phyloP scores from a whole-genome alignment of 352 stramenopile genomes.

The Phytopythium litorale region DNA sequence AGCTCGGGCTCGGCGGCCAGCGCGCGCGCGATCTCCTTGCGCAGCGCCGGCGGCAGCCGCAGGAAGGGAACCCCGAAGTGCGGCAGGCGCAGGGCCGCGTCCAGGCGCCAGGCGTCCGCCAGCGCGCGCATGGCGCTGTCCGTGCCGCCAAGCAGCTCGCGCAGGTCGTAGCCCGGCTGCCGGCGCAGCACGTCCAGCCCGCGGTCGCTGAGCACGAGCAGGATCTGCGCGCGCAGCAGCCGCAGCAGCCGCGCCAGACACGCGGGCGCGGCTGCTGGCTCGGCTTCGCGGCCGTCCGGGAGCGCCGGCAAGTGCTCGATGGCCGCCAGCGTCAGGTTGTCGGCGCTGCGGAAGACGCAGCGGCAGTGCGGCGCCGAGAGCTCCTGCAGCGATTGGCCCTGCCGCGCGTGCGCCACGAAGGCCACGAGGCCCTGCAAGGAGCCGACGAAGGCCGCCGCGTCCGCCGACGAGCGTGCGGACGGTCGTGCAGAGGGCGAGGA shows the following conservation, averaged over 20 bases:
- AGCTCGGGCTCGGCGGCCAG: constrained; percentile 35
- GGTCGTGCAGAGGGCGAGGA: background rate
- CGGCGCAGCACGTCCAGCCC: constrained; percentile 55
- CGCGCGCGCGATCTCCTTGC: constrained; percentile 38
- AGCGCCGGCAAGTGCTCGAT: constrained; percentile 25
- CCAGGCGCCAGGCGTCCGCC: constrained; percentile 33
- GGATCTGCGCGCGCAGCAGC: constrained; percentile 53
- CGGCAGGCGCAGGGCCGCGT: constrained; percentile 32
- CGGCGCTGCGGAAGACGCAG: constrained; percentile 43
- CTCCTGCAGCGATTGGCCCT: constrained; percentile 53
- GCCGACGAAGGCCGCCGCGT: constrained; percentile 46
- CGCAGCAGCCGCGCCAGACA: constrained; percentile 45
- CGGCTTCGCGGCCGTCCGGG: background rate
- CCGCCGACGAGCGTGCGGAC: background rate
- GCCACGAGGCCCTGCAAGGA: constrained; percentile 64
- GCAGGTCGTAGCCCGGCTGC: constrained; percentile 65
- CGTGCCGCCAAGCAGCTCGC: constrained; percentile 62
- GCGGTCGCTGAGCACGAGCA: constrained; percentile 54
- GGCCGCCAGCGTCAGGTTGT: constrained; percentile 49
- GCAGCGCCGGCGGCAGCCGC: constrained; percentile 32
- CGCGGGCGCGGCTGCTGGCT: constrained; percentile 8
- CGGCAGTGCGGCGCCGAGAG: constrained; percentile 32
- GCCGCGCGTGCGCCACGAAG: constrained; percentile 44
- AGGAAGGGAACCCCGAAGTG: constrained; percentile 50
- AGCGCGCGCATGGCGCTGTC: constrained; percentile 45